Evolutionary conservation across 1,139 yeast genomes (phyloP).

Genomic region (Meyerozyma carpophila): DNA sequence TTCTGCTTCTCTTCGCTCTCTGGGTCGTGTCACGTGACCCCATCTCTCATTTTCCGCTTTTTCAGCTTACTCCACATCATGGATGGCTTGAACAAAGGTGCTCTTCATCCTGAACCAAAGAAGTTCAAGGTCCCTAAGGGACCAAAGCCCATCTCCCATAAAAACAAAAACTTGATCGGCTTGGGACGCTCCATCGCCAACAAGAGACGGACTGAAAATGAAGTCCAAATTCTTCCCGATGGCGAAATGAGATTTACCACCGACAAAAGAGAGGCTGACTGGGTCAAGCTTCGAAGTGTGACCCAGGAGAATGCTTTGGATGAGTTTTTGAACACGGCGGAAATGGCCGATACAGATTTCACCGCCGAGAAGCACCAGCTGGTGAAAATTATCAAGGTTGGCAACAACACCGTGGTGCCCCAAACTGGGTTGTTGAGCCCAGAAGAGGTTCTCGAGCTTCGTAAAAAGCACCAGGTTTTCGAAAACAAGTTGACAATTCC

Average conservation of each 20-base stretch:
- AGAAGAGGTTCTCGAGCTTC: constrained; percentile 61
- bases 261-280: constrained; percentile 75
- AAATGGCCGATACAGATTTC: constrained; percentile 92
- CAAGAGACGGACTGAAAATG: constrained; percentile 64
- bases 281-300: constrained; percentile 89
- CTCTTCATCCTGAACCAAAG: constrained; percentile 45
- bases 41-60: constrained; percentile 1
- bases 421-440: constrained; percentile 50
- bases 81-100: constrained; percentile 30
- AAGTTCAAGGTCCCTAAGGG: constrained; percentile 74
- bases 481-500: constrained; percentile 88
- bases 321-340: constrained; percentile 92
- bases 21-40: background rate
- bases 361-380: constrained; percentile 84
- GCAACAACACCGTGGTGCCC: constrained; percentile 48
- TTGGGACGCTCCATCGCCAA: constrained; percentile 81
- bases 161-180: constrained; percentile 79
- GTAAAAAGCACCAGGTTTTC: constrained; percentile 65
- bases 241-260: constrained; percentile 83
- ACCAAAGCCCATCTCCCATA: constrained; percentile 82
- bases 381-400: constrained; percentile 78
- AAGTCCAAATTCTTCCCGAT: constrained; percentile 69
- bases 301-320: constrained; percentile 94
- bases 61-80: constrained; percentile 4
- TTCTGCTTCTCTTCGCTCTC: background rate